Base-by-base conservation (phyloP, 306 rosid species). In the Alnus rubra region DNA sequence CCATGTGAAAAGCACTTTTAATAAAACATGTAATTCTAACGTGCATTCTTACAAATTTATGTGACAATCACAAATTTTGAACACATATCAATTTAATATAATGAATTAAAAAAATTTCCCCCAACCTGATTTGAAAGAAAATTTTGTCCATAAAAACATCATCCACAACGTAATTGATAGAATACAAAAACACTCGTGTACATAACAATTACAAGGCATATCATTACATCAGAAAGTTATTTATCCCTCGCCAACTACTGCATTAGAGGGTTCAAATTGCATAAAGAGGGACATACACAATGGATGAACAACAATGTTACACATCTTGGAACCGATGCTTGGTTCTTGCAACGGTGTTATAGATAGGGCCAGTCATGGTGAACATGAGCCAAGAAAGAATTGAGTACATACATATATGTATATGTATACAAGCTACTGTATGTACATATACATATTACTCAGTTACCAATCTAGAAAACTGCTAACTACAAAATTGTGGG, bases 401-500 rank as follows among this genome's bases (percentile, higher is more conserved):
- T 77, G 80, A n/a, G 82, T 84, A 84, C 86, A 77, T 70, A 82
- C 82, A 79, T 82, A 56, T 35, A 73, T 82, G 74, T 50, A 58
- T 65, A 75, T 60, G 80, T 74, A 81, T 71, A 85, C 52, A 63
- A 62, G 74, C 89, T 78, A 84, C 42, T 76, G 83, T 87, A 83
- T 91, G 86, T 82, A 86, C 94, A 89, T 83, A 86, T 59, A 81
- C 88, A 85, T 85, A 79, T 47, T 69, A 79, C 76, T 71, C 78
- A 31, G 55, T 81, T 74, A 75, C 88, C 76, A 54, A 79, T 78
- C 74, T 51, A 78, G 76, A 74, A 79, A 82, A 82, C 81, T 49
- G 59, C 98, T 96, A 90, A 67, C 94, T 90, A 79, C 99, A 96
- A 96, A 96, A 96, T 86, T 91, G 92, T 85, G 82, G 74, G 85